Evolutionary conservation across 805 yeast genomes (phyloP).

Genomic region (Lachancea lanzarotensis): DNA sequence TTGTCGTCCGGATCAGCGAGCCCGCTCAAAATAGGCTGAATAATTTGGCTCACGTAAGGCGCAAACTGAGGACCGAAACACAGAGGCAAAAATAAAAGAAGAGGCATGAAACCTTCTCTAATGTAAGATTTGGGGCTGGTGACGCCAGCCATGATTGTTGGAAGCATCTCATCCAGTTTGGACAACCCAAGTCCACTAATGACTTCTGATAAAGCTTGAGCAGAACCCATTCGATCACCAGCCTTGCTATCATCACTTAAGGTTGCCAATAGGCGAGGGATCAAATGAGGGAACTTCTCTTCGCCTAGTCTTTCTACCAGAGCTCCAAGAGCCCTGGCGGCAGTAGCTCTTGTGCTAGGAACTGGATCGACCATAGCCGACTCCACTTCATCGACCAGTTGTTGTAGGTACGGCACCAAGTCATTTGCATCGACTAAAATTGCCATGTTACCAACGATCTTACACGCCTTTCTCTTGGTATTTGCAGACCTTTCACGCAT

Average conservation of each 20-base stretch:
- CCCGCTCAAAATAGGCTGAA: conserved; percentile 89
- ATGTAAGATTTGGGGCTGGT: conserved; percentile 58
- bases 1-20: conserved; percentile 85
- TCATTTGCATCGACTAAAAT: conserved; percentile 87
- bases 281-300: conserved; percentile 86
- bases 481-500: conserved; percentile 90
- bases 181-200: conserved; percentile 83
- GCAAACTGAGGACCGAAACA: conserved; percentile 90
- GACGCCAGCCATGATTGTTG: conserved; percentile 68
- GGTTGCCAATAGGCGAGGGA: conserved; percentile 70
- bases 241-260: conserved; percentile 69
- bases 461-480: conserved; percentile 90
- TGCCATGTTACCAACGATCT: conserved; percentile 98
- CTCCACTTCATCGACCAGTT: conserved; percentile 76
- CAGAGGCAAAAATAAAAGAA: conserved; percentile 83
- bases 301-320: conserved; percentile 95
- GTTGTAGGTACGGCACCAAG: conserved; percentile 72
- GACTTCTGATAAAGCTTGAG: conserved; percentile 94
- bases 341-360: conserved; percentile 93
- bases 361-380: conserved; percentile 98
- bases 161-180: conserved; percentile 84
- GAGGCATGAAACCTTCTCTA: conserved; percentile 89
- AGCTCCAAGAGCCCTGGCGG: conserved; percentile 94
- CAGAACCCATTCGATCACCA: conserved; percentile 94
- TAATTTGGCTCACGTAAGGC: conserved; percentile 76